Evolutionary conservation across 2,329 filamentous ascomycete genomes (phyloP), one percentile per base, ranked within the genome.

Genomic region (Penicillium sp.): DNA sequence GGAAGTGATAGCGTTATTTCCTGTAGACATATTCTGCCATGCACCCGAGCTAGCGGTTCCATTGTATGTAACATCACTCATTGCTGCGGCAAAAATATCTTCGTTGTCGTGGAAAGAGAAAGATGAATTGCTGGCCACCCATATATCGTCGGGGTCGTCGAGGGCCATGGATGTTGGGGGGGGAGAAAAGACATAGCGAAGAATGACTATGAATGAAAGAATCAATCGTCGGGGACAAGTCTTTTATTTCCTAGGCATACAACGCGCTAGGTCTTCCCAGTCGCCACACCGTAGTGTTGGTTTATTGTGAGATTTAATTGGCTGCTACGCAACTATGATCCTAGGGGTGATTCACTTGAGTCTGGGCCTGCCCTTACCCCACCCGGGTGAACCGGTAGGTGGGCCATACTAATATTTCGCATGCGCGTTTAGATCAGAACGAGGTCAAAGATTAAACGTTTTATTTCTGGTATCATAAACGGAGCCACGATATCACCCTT

Each of bases 21-120:
- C 13, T 16, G 5, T 16, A 6, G 31, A 14, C 31, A 35, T 35
- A 4, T 16, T 48, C 66, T 78, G 0, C 76, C 78, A 1, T 75
- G 77, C 1, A 4, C 19, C 16, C 7, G 16, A n/a, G n/a, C 13
- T n/a, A 19, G 16, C 35, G 1, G 6, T 7, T 6, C 8, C 16
- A 39, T 39, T 9, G 10, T 39, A 39, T 6, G n/a, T 19, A 10
- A n/a, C 8, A 19, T 19, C 16, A 9, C 16, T 39, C 8, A 39
- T 19, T 39, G 16, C 4, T 39, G 35, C 16, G 3, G 35, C n/a
- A 3, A 39, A 8, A 2, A 19, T 19, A 8, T 39, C 35, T n/a
- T 39, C 35, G n/a, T 39, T 19, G 16, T 10, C 14, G 16, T 16
- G 16, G 5, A 39, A 39, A 1, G 16, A n/a, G 1, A 19, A 9